Evolutionary conservation across 2,329 filamentous ascomycete species (phyloP).

Genomic region (Biscogniauxia sp.): DNA sequence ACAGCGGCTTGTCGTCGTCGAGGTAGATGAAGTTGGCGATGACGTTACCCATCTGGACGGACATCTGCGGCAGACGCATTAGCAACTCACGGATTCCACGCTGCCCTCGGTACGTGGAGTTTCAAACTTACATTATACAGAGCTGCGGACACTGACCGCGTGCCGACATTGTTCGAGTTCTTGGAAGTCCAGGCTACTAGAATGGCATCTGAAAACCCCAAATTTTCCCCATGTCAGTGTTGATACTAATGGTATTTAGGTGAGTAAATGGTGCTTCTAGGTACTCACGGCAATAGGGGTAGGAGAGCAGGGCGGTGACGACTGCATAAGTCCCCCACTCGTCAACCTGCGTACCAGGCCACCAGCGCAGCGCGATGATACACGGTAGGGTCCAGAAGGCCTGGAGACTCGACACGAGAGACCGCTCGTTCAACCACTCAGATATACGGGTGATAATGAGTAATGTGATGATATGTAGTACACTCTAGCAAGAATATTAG

Average conservation of each 20-base stretch:
- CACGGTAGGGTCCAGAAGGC: conserved; percentile 56
- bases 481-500: conserved; percentile 32
- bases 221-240: not conserved
- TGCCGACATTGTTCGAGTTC: conserved; percentile 59
- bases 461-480: conserved; percentile 50
- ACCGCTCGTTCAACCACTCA: conserved; percentile 47
- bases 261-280: not conserved
- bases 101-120: not conserved
- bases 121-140: conserved; percentile 49
- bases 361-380: conserved; percentile 47
- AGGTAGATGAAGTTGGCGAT: conserved; percentile 47
- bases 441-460: conserved; percentile 50
- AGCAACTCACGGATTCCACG: not conserved
- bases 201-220: conserved; percentile 53
- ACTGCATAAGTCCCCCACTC: conserved; percentile 52
- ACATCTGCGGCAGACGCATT: conserved; percentile 28
- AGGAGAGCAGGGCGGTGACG: conserved; percentile 47
- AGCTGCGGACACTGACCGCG: conserved; percentile 56
- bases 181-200: conserved; percentile 57
- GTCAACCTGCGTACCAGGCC: conserved; percentile 40
- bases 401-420: conserved; percentile 44
- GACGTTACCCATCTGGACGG: conserved; percentile 36
- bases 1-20: conserved; percentile 52
- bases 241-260: not conserved
- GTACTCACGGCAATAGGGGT: conserved; percentile 51